A percentile compares a stretch with the other conserved stretches of the same genome.
These are phyloP conservation scores for Truncatella angustata DNA, from an alignment of 2,329 filamentous ascomycete genomes.

Conservation along the genomic window DNA sequence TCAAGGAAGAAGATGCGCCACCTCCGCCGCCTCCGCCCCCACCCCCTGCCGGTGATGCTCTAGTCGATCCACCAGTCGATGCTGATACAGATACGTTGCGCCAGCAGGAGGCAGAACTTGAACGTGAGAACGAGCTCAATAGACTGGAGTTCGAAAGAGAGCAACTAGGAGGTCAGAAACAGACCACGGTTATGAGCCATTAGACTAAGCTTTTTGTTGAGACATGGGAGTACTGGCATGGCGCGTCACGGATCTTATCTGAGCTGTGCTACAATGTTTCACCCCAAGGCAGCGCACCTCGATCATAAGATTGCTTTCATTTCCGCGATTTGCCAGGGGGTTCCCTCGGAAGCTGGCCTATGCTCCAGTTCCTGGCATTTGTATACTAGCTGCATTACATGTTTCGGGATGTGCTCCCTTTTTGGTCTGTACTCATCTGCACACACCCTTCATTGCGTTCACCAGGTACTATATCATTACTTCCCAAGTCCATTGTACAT, in stretches of 20 bases:
- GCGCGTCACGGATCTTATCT: no score
- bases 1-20: constrained; percentile 46
- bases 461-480: not conserved
- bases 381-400: not conserved
- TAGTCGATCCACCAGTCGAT: constrained; percentile 48
- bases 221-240: no score
- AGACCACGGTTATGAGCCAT: not conserved
- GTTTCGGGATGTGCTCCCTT: not conserved
- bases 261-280: no score
- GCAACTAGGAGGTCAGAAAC: constrained; percentile 17
- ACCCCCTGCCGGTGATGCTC: constrained; percentile 44
- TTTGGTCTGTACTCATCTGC: not conserved
- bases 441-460: not conserved
- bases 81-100: constrained; percentile 48
- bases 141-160: constrained; percentile 33
- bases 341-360: no score
- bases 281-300: no score
- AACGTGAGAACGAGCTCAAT: constrained; percentile 36
- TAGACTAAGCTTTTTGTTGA: not conserved
- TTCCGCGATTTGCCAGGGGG: no score
- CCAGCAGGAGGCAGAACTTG: constrained; percentile 34
- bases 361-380: not conserved
- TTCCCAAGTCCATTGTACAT: not conserved
- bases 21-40: constrained; percentile 49
- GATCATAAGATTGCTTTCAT: no score